Base-by-base conservation (phyloP, 805 yeast genomes). In the Schwanniomyces vanrijiae region DNA sequence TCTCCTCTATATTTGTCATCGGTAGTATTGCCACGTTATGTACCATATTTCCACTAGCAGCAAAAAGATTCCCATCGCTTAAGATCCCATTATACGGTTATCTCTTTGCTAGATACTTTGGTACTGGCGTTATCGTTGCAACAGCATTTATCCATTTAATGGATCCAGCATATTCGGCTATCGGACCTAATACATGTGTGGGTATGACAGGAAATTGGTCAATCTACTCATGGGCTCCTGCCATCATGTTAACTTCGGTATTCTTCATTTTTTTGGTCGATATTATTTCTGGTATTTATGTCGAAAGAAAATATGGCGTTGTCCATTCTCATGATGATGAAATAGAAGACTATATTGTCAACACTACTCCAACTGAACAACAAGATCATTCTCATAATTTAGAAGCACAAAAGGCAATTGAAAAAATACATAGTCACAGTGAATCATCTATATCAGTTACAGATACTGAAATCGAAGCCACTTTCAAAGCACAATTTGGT, bases 51-150 rank as follows among this genome's bases (percentile, higher is more conserved):
- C 71, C 71, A 5, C 47, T 66, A 16, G 43, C 66, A 25, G 64
- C 68, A 9, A 47, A 42, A 34, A 51, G 51, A 35, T 54, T 49
- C 41, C 55, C 51, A 18, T 52, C 45, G 28, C 49, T 66, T n/a
- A 48, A 50, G 13, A 43, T 66, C 10, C 71, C 71, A 1, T 56
- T 74, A 8, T 75, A 81, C 79, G 75, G 82, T 52, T 85, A 84
- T 65, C 83, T 84, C 59, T 61, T 82, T 42, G 83, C 88, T 43
- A 86, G 85, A 58, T 86, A 77, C 65, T 88, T 88, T 61, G 95
- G 95, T 51, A 84, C 91, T 3, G 95, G 95, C 46, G 92, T 88
- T 43, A 88, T 88, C 58, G 76, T 88, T 11, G 88, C 92, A 11
- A 88, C 95, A 1, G 88, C 91, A 0, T 86, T 87, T 56, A 81